Percentiles rank a stretch among this genome's conserved stretches.
These are phyloP conservation scores for Paramecium biaurelia DNA, from an alignment of 73 alveolate genomes.

Conservation along the genomic window DNA sequence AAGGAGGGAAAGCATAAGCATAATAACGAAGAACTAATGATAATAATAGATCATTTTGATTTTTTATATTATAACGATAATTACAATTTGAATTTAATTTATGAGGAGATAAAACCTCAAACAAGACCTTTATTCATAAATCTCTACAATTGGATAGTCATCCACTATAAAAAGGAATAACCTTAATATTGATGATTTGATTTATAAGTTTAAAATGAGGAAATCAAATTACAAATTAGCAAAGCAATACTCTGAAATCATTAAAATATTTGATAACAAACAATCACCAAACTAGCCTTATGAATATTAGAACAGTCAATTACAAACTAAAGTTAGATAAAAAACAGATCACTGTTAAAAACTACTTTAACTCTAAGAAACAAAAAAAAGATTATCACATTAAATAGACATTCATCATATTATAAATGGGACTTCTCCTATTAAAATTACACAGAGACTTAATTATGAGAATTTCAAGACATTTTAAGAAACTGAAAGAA, in stretches of 20 bases:
- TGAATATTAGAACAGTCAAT: not conserved
- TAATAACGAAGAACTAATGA: constrained; percentile 25
- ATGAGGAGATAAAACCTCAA: not conserved
- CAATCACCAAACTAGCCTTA: not conserved
- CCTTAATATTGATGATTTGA: constrained; percentile 20
- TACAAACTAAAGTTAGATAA: not conserved
- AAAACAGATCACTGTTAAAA: not conserved
- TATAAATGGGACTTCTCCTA: not conserved
- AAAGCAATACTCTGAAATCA: not conserved
- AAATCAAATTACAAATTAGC: constrained; percentile 5
- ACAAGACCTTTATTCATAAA: not conserved
- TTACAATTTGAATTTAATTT: constrained; percentile 13
- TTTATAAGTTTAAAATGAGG: not conserved
- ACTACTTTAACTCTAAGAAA: not conserved
- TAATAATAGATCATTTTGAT: constrained; percentile 46
- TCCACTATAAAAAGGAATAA: not conserved
- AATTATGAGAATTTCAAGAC: constrained; percentile 5
- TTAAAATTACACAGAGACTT: not conserved
- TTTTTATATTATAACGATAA: constrained; percentile 7
- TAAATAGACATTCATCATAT: not conserved
- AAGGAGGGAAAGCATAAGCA: not conserved
- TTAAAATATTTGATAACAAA: not conserved
- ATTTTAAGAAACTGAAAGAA: not conserved
- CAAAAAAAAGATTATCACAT: not conserved
- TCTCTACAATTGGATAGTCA: not conserved